Conservation (phyloP, 2,329 filamentous ascomycete genomes). For the Chaetomium strumarium region DNA sequence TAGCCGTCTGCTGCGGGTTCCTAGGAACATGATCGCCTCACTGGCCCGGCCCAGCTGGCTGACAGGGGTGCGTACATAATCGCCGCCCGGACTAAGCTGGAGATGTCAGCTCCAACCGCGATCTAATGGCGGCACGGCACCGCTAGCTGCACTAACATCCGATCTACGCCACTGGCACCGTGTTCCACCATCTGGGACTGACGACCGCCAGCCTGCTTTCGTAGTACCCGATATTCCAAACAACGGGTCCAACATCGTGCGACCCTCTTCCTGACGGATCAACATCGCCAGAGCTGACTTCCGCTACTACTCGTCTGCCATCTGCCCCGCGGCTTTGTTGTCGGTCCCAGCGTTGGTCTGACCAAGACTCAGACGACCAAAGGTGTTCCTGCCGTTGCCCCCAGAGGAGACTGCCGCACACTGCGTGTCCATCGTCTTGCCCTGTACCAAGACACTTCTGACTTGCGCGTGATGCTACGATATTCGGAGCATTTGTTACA, state of each 20-base stretch:
- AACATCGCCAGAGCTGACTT: constrained; percentile 34
- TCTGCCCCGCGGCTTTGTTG: constrained; percentile 35
- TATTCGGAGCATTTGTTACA: constrained; percentile 22
- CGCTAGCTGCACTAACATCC: constrained; percentile 36
- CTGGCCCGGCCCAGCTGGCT: constrained; percentile 8
- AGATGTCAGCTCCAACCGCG: constrained; percentile 19
- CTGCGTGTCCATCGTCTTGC: constrained; percentile 32
- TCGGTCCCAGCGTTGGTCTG: constrained; percentile 29
- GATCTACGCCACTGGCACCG: constrained; percentile 35
- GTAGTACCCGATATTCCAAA: constrained; percentile 34
- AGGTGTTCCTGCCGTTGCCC: constrained; percentile 28
- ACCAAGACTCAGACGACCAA: constrained; percentile 26
- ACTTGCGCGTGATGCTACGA: constrained; percentile 26
- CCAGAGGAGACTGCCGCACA: constrained; percentile 31
- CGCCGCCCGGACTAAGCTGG: constrained; percentile 2
- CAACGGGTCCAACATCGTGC: constrained; percentile 29
- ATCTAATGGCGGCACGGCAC: constrained; percentile 27
- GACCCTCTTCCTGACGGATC: constrained; percentile 33
- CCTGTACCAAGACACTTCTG: constrained; percentile 37
- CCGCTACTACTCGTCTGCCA: constrained; percentile 36
- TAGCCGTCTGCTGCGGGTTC: neutral
- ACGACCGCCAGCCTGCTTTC: constrained; percentile 35
- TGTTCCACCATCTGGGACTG: constrained; percentile 36
- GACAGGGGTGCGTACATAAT: constrained; percentile 4
- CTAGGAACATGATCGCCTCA: constrained; percentile 1